Conservation (phyloP, 345 rosid genomes). For the Dimocarpus longan region DNA sequence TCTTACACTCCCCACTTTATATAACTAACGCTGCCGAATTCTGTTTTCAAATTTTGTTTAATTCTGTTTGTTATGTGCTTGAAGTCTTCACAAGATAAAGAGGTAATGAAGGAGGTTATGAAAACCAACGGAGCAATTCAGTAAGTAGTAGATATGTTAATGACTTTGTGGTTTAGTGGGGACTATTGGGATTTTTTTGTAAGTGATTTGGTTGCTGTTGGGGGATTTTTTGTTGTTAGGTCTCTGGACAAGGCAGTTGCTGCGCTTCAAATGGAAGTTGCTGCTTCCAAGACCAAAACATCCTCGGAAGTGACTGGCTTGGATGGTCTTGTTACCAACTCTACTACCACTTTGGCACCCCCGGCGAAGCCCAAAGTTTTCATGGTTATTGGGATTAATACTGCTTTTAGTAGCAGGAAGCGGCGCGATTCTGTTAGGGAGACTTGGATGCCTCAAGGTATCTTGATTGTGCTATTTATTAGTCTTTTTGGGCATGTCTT, state of each 20-base stretch:
- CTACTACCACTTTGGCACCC: slow-evolving; percentile 21
- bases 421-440: slow-evolving; percentile 95
- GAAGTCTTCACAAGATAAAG: slow-evolving; percentile 47
- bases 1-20: background rate
- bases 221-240: slow-evolving; percentile 45
- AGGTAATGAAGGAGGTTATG: slow-evolving; percentile 65
- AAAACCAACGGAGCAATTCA: slow-evolving; percentile 80
- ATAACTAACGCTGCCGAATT: background rate
- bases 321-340: slow-evolving; percentile 36
- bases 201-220: slow-evolving; percentile 11
- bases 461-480: background rate
- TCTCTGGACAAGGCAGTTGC: slow-evolving; percentile 82
- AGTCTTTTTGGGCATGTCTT: background rate
- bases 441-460: slow-evolving; percentile 99
- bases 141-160: slow-evolving; percentile 47
- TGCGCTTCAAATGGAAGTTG: slow-evolving; percentile 66
- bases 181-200: background rate
- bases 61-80: slow-evolving; percentile 1
- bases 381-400: slow-evolving; percentile 92
- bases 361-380: slow-evolving; percentile 61
- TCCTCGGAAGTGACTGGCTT: slow-evolving; percentile 44
- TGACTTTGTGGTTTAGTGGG: background rate
- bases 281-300: slow-evolving; percentile 59
- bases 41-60: background rate
- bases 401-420: slow-evolving; percentile 96